Base-by-base conservation (phyloP, 352 stramenopile genomes). In the Pythium rishiriense region DNA sequence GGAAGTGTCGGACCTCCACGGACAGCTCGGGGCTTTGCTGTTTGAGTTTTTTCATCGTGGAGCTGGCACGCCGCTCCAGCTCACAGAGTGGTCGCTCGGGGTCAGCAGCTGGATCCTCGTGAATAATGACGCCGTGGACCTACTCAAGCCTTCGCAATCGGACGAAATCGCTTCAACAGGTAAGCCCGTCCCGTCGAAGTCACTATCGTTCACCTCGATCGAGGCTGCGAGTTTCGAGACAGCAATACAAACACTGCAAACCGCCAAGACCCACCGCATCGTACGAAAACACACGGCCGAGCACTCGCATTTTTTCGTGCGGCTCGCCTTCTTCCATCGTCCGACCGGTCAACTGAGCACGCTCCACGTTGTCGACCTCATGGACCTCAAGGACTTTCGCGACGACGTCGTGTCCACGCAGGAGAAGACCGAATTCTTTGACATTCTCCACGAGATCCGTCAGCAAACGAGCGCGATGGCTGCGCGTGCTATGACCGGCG, bases 71-170 rank as follows among this genome's bases (percentile, higher is more conserved):
- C 17, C 33, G 6, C 17, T 35, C 9, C 46, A 52, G 46, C 31
- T 46, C 6, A 12, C 14, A 2, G 62, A 70, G 29, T 91, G 78
- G 80, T 53, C 69, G 43, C 46, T 91, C 2, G 83, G 80, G 7
- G 75, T 90, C 31, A 91, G 83, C 54, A 88, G 78, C 37, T 91
- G 83, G 83, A 78, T 90, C 47, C 64, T 91, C 62, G 77, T 89
- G 14, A 81, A 86, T 65, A 89, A 90, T 58, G 67, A 81, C 29
- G 72, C 69, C 8, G 70, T 87, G 31, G 83, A 90, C 29, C 55
- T 91, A 19, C 59, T 91, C 11, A 76, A 85, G 51, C 53, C 70
- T 2, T 48, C 21, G 42, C 48, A 41, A 28, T 10, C 26, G 11
- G 26, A 11, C 11, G 28, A 41, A 19, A 12, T 47, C 35, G 19